These are phyloP conservation scores for Botrytis aclada DNA, from an alignment of 2,329 filamentous ascomycete species.

Conservation along the genomic window DNA sequence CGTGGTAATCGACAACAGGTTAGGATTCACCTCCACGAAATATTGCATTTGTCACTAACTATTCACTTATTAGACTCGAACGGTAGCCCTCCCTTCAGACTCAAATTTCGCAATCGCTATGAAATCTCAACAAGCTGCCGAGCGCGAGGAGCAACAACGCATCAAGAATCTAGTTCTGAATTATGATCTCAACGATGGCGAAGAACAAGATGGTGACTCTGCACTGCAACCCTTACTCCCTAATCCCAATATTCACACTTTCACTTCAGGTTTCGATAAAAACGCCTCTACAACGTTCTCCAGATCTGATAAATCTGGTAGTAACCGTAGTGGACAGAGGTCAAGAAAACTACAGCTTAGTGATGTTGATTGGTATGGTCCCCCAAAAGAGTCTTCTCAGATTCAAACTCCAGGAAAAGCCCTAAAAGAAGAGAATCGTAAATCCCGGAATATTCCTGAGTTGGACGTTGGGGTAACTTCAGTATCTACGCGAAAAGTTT, in stretches of 20 bases:
- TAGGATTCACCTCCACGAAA: constrained; percentile 25
- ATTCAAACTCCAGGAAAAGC: constrained; percentile 23
- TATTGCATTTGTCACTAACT: constrained; percentile 20
- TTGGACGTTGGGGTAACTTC: background rate
- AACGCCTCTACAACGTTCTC: constrained; percentile 41
- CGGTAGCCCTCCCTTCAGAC: constrained; percentile 84
- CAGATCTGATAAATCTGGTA: constrained; percentile 39
- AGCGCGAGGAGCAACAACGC: constrained; percentile 92
- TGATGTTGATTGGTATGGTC: constrained; percentile 91
- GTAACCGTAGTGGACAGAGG: constrained; percentile 65
- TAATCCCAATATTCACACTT: constrained; percentile 51
- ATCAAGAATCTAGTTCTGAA: constrained; percentile 98
- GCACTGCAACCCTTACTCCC: constrained; percentile 43
- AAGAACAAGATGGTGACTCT: constrained; percentile 73
- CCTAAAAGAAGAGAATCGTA: constrained; percentile 2
- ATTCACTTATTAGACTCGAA: constrained; percentile 63
- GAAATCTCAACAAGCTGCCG: constrained; percentile 91
- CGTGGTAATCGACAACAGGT: constrained; percentile 94
- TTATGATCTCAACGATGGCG: constrained; percentile 84
- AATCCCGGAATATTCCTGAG: background rate
- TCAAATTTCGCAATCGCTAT: constrained; percentile 95
- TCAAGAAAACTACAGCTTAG: constrained; percentile 89
- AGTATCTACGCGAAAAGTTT: constrained; percentile 13
- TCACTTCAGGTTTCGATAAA: constrained; percentile 56
- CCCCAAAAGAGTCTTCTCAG: constrained; percentile 28